Base-by-base conservation (phyloP, 2,329 filamentous ascomycete genomes). In the Calonectria leucothoes region DNA sequence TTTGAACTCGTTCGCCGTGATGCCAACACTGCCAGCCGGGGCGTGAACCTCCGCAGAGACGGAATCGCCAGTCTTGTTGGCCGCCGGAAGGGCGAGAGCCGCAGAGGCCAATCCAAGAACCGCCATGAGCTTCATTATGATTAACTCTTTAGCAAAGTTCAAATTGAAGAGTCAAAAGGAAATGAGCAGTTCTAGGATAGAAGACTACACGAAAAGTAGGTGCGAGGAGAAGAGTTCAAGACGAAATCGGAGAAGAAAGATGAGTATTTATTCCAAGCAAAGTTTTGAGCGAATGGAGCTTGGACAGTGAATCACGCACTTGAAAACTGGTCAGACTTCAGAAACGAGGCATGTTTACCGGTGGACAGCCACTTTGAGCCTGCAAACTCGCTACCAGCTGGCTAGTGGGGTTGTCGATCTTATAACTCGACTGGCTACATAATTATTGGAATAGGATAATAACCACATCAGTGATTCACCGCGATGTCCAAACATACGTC, bases 1-100 rank as follows among this genome's bases (percentile, higher is more conserved):
- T 27, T 67, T 67, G 49, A 67, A 67, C 6, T 67, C 65, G 33
- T 67, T 67, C 4, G 65, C 65, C 0, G 20, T 67, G 17, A 14
- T 45, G 0, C 23, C 64, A 27, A 33, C 33, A 8, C 20, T 39
- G 12, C 20, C 42, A 45, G 7, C 20, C 1, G 10, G n/a, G 3
- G n/a, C 4, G 42, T 23, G 12, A 20, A 45, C 23, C 10, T 45
- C n/a, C 20, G 7, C 23, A 12, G 42, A 45, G n/a, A 12, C 42
- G 8, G 42, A 45, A 35, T n/a, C 33, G 23, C 55, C 33, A 4
- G 42, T 52, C 23, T 39, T n/a, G 17, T 39, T 20, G 14, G 25
- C 12, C 48, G 33, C 31, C 17, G 48, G 48, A 12, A n/a, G 6
- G 10, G 48, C 48, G 20, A 66, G 45, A 25, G 23, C 48, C 20